These are phyloP conservation scores for Chloromonas sp. DNA, from an alignment of 163 green algal genomes.

Conservation along the genomic window DNA sequence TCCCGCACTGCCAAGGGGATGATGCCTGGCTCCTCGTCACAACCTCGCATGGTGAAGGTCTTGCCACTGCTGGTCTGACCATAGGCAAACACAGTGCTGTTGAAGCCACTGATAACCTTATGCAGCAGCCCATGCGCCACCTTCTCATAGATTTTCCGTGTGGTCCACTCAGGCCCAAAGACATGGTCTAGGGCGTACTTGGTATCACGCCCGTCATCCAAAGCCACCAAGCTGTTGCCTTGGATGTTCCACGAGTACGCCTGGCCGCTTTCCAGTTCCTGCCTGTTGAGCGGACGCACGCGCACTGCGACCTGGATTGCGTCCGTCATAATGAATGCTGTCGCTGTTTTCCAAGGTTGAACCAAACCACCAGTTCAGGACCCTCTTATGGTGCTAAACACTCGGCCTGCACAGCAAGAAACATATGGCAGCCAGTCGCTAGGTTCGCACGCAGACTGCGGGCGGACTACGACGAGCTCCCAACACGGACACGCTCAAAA, in stretches of 20 bases:
- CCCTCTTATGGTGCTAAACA: too few species aligned
- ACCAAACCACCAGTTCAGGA: not conserved
- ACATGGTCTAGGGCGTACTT: conserved; percentile 78
- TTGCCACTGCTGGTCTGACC: conserved; percentile 92
- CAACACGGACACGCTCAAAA: too few species aligned
- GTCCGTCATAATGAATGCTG: conserved; percentile 7
- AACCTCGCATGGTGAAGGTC: conserved; percentile 92
- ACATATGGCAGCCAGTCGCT: too few species aligned
- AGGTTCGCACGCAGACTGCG: too few species aligned
- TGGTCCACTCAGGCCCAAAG: conserved; percentile 59
- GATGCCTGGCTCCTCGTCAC: conserved; percentile 61
- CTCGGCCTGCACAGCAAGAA: too few species aligned
- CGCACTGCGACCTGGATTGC: conserved; percentile 74
- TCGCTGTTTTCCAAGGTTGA: not conserved
- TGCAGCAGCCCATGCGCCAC: conserved; percentile 60
- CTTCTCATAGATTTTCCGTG: conserved; percentile 61
- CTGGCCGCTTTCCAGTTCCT: conserved; percentile 43
- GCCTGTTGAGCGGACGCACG: conserved; percentile 71
- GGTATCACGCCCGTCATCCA: conserved; percentile 32
- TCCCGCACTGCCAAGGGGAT: conserved; percentile 81
- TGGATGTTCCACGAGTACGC: conserved; percentile 63
- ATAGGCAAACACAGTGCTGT: conserved; percentile 94
- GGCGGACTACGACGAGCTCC: too few species aligned
- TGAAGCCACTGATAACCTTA: conserved; percentile 87
- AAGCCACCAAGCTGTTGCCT: conserved; percentile 51